Conservation (phyloP, 139 green algal species). For the Chlamydomonas asymmetrica region DNA sequence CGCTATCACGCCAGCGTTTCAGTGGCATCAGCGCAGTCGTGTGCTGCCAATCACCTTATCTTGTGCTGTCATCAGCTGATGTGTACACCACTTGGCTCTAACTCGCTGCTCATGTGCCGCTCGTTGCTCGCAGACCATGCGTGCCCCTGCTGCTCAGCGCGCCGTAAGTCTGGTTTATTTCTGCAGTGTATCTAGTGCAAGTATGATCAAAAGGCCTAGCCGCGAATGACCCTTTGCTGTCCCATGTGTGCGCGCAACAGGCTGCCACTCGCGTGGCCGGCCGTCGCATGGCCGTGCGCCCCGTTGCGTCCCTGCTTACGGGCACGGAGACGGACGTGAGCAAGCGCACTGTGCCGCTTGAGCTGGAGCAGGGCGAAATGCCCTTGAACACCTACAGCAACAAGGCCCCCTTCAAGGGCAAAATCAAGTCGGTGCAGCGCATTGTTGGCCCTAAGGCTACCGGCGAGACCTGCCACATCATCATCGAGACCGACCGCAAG, state of each 20-base stretch:
- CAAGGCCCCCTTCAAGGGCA: conserved; percentile 92
- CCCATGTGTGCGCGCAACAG: not conserved
- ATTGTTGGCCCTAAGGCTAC: conserved; percentile 96
- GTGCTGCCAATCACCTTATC: too few species aligned
- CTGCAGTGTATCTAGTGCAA: not conserved
- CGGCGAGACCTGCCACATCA: conserved; percentile 96
- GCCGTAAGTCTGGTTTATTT: conserved; percentile 26
- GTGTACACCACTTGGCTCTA: too few species aligned
- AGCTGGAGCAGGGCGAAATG: conserved; percentile 71
- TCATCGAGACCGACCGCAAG: conserved; percentile 93
- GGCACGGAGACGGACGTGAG: conserved; percentile 9
- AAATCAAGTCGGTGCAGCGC: conserved; percentile 87
- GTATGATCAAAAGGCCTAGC: not conserved
- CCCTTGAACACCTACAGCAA: conserved; percentile 92
- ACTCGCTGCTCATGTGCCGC: too few species aligned
- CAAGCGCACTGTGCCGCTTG: conserved; percentile 41
- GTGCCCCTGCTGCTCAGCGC: conserved; percentile 31
- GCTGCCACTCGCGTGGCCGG: conserved; percentile 28
- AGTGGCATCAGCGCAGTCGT: too few species aligned
- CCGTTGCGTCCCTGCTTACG: conserved; percentile 18
- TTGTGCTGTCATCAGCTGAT: too few species aligned
- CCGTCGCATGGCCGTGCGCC: conserved; percentile 25
- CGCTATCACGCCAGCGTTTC: too few species aligned
- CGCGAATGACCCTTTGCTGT: not conserved
- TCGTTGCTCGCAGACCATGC: conserved; percentile 39